Evolutionary conservation across 768 basidiomycete species (phyloP).

Genomic region (Tylopilus vinaceipallidus): DNA sequence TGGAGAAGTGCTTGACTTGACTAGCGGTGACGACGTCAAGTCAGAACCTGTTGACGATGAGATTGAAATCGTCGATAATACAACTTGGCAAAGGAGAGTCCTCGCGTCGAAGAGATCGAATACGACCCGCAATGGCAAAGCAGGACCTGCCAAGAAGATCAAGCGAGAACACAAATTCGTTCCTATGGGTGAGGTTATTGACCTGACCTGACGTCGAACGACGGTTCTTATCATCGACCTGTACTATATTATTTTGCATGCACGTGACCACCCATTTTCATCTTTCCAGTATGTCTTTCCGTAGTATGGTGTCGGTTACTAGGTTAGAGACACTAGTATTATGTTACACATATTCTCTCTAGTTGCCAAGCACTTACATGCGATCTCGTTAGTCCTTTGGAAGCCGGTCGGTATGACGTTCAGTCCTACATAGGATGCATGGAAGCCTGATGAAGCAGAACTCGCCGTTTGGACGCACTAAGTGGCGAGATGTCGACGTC

Average conservation of each 20-base stretch:
- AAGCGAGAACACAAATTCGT: slow-evolving; percentile 23
- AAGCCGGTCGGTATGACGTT: too few species aligned
- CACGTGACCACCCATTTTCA: neutral
- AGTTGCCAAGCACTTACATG: neutral
- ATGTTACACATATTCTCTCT: neutral
- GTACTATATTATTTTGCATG: neutral
- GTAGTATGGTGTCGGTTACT: neutral
- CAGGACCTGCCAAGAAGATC: slow-evolving; percentile 23
- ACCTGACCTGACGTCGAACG: slow-evolving; percentile 25
- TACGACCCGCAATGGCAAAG: neutral
- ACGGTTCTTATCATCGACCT: neutral
- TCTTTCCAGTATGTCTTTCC: neutral
- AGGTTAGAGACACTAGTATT: slow-evolving; percentile 1
- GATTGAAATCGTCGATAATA: slow-evolving; percentile 7
- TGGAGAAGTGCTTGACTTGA: slow-evolving; percentile 25
- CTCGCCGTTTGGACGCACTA: neutral
- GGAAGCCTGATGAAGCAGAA: neutral
- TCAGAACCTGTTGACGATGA: slow-evolving; percentile 4
- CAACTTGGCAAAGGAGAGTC: neutral
- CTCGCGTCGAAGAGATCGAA: slow-evolving; percentile 6
- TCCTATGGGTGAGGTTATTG: slow-evolving; percentile 27
- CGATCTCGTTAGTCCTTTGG: neutral
- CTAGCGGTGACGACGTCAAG: slow-evolving; percentile 9
- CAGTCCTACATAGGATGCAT: neutral
- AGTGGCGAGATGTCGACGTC: neutral